Conservation (phyloP, 345 rosid species). For the Turnera subulata region DNA sequence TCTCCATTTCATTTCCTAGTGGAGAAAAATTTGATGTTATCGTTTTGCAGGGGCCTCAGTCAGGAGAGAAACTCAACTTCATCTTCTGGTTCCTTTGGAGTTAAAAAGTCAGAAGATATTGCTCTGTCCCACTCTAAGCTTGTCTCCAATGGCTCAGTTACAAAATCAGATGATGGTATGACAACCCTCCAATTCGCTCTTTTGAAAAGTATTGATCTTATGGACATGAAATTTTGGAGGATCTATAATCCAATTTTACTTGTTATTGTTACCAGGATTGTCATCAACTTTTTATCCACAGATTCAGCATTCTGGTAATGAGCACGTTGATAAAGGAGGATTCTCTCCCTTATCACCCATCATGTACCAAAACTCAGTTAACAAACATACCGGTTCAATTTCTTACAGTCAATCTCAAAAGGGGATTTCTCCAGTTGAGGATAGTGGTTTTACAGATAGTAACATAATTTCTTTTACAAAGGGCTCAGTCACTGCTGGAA, state of each 20-base stretch:
- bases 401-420: constrained; percentile 44
- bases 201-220: neutral
- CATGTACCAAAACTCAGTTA: constrained; percentile 31
- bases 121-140: constrained; percentile 35
- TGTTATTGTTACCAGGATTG: constrained; percentile 38
- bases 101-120: constrained; percentile 34
- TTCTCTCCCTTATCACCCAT: constrained; percentile 34
- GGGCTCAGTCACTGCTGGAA: constrained; percentile 49
- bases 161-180: constrained; percentile 43
- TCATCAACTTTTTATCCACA: constrained; percentile 41
- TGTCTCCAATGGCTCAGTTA: constrained; percentile 26
- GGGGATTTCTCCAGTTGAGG: constrained; percentile 36
- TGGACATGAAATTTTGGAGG: neutral
- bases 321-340: constrained; percentile 23
- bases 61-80: constrained; percentile 26
- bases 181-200: neutral
- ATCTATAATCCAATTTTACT: constrained; percentile 11
- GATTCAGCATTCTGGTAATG: constrained; percentile 25
- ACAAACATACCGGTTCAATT: constrained; percentile 28
- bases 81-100: constrained; percentile 27
- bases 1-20: too few relatives aligned
- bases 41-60: constrained; percentile 34
- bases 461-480: constrained; percentile 35
- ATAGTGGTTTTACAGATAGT: constrained; percentile 34
- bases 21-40: neutral